Evolutionary conservation across 129 eudicot species (phyloP).

Genomic region (Arctium lappa): DNA sequence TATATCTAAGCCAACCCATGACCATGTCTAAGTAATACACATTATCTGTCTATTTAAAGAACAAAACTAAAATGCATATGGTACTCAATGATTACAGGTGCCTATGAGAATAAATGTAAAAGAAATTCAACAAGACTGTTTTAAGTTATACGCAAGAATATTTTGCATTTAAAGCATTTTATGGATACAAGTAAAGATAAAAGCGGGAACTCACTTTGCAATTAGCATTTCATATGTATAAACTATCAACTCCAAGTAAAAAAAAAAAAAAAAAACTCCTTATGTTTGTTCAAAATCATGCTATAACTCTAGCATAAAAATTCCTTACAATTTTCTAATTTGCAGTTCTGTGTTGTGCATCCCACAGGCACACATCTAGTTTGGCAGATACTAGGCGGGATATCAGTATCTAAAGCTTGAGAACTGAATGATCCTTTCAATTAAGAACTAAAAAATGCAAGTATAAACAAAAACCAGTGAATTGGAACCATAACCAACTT

Average conservation of each 20-base stretch:
- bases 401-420: no score
- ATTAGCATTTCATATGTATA: background rate
- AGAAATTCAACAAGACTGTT: background rate
- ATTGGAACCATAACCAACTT: no score
- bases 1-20: background rate
- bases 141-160: background rate
- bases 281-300: background rate
- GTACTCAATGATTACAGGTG: background rate
- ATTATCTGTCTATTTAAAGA: background rate
- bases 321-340: no score
- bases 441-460: no score
- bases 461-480: no score
- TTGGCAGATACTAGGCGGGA: no score
- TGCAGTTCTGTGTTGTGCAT: no score
- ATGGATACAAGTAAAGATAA: background rate
- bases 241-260: background rate
- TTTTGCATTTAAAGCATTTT: background rate
- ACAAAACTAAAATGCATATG: background rate
- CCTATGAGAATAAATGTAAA: background rate
- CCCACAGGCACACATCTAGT: no score
- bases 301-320: background rate
- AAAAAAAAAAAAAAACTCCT: background rate
- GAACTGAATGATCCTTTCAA: no score
- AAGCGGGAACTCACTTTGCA: background rate
- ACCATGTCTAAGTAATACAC: background rate